A percentile compares a stretch with the other conserved stretches of the same genome.
phyloP scores from a whole-genome alignment of 1,284 basidiomycete species.

The Microbotryomycetes sp. region DNA sequence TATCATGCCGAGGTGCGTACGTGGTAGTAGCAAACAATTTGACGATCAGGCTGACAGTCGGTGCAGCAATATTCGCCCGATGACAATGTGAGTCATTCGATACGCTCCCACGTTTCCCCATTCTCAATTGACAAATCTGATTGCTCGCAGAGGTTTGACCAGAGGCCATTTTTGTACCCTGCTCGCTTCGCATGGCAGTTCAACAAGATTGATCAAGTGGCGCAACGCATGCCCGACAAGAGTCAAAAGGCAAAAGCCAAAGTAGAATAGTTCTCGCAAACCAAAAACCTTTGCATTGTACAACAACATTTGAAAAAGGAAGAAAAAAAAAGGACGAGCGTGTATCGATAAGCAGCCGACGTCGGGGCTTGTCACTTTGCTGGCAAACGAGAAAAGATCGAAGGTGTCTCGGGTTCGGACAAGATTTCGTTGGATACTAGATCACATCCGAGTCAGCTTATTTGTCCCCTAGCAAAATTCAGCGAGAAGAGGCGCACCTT shows the following conservation, averaged over 20 bases:
- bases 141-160: constrained; percentile 78
- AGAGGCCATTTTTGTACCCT: constrained; percentile 93
- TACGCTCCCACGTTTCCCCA: background rate
- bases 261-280: background rate
- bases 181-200: constrained; percentile 94
- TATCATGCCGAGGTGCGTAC: constrained; percentile 68
- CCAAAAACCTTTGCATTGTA: background rate
- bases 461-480: background rate
- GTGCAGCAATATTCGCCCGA: background rate
- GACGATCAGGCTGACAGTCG: background rate
- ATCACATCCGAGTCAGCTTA: background rate
- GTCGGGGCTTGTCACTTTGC: constrained; percentile 15
- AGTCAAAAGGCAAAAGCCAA: constrained; percentile 1
- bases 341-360: background rate
- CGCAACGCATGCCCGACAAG: constrained; percentile 1
- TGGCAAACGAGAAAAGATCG: constrained; percentile 27
- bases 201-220: constrained; percentile 72
- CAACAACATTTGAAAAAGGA: background rate
- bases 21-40: constrained; percentile 43
- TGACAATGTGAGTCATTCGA: background rate
- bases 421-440: constrained; percentile 4
- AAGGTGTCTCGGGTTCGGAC: constrained; percentile 16
- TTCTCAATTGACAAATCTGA: background rate
- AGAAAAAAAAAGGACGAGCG: background rate
- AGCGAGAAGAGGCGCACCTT: constrained; percentile 43